phyloP scores from a whole-genome alignment of 2,329 filamentous ascomycete genomes.

The Hypoxylon rubiginosum region DNA sequence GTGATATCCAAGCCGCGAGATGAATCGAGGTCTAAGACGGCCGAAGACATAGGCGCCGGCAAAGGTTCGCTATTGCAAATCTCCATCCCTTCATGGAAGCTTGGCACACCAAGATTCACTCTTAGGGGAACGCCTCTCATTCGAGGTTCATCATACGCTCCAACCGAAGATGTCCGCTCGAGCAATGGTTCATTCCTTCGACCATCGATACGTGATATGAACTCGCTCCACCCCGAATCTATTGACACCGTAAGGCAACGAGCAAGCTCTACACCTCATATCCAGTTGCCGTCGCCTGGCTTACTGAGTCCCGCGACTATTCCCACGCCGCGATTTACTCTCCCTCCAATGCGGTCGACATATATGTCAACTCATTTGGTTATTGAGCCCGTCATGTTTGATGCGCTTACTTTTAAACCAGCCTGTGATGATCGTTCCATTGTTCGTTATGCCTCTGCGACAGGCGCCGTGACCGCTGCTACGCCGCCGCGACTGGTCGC shows the following conservation, averaged over 20 bases:
- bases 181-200: slow-evolving; percentile 68
- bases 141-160: slow-evolving; percentile 83
- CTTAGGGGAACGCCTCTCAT: slow-evolving; percentile 80
- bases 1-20: slow-evolving; percentile 80
- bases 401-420: slow-evolving; percentile 82
- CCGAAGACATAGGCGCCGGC: slow-evolving; percentile 65
- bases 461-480: slow-evolving; percentile 85
- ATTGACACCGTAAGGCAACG: slow-evolving; percentile 55
- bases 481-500: slow-evolving; percentile 92
- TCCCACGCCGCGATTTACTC: slow-evolving; percentile 57
- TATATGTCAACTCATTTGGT: slow-evolving; percentile 64
- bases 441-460: slow-evolving; percentile 81
- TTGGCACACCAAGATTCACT: slow-evolving; percentile 87
- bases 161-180: slow-evolving; percentile 78
- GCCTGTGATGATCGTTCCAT: slow-evolving; percentile 82
- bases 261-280: slow-evolving; percentile 55
- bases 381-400: slow-evolving; percentile 84
- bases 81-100: slow-evolving; percentile 84
- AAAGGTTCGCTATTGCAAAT: slow-evolving; percentile 74
- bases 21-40: slow-evolving; percentile 71
- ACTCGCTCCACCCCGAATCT: slow-evolving; percentile 50
- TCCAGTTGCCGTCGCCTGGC: slow-evolving; percentile 49
- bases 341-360: slow-evolving; percentile 57
- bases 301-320: slow-evolving; percentile 50
- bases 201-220: slow-evolving; percentile 53